These are phyloP conservation scores for Colletotrichum coccodes DNA, from an alignment of 2,329 filamentous ascomycete species.

Conservation along the genomic window DNA sequence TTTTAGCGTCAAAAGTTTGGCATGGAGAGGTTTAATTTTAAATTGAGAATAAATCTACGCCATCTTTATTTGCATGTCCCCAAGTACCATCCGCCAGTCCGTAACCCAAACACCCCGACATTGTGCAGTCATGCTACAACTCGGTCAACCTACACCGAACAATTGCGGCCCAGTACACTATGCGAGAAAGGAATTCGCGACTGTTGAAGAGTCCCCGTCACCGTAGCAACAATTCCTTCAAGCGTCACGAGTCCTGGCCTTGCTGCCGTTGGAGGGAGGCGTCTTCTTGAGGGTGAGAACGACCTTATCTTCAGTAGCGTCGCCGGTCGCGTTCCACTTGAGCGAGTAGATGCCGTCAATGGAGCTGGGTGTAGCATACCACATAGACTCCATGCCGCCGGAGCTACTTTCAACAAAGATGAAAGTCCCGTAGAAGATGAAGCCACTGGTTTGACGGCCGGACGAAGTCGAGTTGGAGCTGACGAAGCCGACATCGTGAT, in stretches of 20 bases:
- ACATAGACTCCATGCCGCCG: constrained; percentile 34
- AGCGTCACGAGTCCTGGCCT: background rate
- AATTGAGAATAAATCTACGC: background rate
- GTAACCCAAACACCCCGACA: background rate
- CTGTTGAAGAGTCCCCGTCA: background rate
- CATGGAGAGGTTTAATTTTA: background rate
- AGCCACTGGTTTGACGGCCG: constrained; percentile 34
- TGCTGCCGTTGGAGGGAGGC: constrained; percentile 22
- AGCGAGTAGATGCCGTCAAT: constrained; percentile 35
- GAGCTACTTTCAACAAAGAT: constrained; percentile 23
- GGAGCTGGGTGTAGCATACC: constrained; percentile 36
- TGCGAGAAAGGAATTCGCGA: background rate
- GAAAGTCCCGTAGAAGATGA: constrained; percentile 40
- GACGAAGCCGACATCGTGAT: constrained; percentile 36
- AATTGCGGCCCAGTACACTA: background rate
- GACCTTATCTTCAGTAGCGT: constrained; percentile 22
- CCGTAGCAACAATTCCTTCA: background rate
- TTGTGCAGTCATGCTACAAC: background rate
- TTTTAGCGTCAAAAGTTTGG: background rate
- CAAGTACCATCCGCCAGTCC: background rate
- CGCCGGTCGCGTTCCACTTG: constrained; percentile 38
- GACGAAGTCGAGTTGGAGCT: background rate
- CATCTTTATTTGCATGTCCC: background rate
- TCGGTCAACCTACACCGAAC: too few relatives aligned
- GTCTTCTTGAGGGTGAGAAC: constrained; percentile 36